These are phyloP conservation scores for Xylaria castorea DNA, from an alignment of 495 filamentous ascomycete species.

Conservation along the genomic window DNA sequence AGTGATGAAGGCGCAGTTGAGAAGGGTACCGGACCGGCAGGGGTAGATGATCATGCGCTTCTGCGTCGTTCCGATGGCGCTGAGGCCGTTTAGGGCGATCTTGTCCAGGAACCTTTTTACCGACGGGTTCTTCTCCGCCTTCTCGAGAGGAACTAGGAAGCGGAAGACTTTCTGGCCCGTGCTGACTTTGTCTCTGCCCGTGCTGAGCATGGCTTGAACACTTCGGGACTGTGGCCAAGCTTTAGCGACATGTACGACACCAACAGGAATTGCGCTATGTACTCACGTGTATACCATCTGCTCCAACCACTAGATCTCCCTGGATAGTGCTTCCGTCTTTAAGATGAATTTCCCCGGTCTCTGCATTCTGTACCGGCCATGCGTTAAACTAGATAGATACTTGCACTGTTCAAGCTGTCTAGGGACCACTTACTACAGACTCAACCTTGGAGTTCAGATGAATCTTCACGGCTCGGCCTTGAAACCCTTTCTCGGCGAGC, in stretches of 20 bases:
- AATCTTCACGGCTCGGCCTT: conserved; percentile 47
- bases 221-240: background rate
- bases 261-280: background rate
- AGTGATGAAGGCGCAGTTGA: conserved; percentile 3
- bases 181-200: background rate
- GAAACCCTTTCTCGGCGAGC: conserved; percentile 44
- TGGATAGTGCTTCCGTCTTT: conserved; percentile 41
- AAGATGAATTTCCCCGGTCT: conserved; percentile 48
- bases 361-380: conserved; percentile 41
- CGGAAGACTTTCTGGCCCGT: conserved; percentile 14
- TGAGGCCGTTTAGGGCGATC: background rate
- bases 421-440: conserved; percentile 36
- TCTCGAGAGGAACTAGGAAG: background rate
- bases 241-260: background rate
- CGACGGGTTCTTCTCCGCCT: background rate
- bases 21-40: conserved; percentile 10
- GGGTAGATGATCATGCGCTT: conserved; percentile 11
- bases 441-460: conserved; percentile 36
- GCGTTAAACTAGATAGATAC: conserved; percentile 20
- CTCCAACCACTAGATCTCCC: conserved; percentile 57
- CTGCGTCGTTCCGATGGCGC: background rate
- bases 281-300: conserved; percentile 57
- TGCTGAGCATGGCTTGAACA: background rate
- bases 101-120: background rate
- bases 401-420: conserved; percentile 27